Evolutionary conservation across 2,329 filamentous ascomycete species (phyloP).

Genomic region (Cadophora gregata): DNA sequence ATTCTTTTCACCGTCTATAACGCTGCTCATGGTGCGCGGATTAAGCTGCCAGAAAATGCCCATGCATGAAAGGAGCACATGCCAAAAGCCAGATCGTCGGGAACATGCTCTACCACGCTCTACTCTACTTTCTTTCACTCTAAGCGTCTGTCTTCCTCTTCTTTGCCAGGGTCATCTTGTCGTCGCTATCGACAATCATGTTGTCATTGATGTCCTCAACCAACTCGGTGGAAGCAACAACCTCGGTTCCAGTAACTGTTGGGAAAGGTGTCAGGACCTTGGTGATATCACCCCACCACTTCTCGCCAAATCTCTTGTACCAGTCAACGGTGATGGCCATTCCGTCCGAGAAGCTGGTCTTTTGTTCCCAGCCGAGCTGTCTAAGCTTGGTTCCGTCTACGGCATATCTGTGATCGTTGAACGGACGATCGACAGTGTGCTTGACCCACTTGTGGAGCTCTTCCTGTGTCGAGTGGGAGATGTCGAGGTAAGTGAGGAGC

Average conservation of each 20-base stretch:
- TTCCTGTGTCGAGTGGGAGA: conserved; percentile 56
- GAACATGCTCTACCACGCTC: not conserved
- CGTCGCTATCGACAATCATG: conserved; percentile 31
- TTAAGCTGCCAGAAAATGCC: conserved; percentile 13
- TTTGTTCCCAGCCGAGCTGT: conserved; percentile 72
- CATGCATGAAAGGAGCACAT: conserved; percentile 4
- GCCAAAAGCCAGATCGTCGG: conserved; percentile 3
- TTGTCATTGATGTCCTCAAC: conserved; percentile 42
- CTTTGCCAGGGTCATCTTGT: conserved; percentile 40
- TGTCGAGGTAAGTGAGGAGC: conserved; percentile 67
- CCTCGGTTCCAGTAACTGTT: conserved; percentile 60
- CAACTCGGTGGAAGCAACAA: conserved; percentile 50
- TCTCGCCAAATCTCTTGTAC: conserved; percentile 70
- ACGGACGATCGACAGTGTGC: conserved; percentile 79
- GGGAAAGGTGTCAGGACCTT: conserved; percentile 73
- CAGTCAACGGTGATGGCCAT: conserved; percentile 70
- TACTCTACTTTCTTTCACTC: not conserved
- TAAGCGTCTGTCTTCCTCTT: conserved; percentile 37
- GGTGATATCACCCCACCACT: conserved; percentile 76
- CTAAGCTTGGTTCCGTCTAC: conserved; percentile 73
- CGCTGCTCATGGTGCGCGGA: conserved; percentile 7
- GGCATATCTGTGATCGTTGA: conserved; percentile 77
- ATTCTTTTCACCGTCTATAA: conserved; percentile 20
- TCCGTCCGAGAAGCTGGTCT: conserved; percentile 67
- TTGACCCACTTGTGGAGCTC: conserved; percentile 70